Evolutionary conservation across 1,284 basidiomycete species (phyloP).

Genomic region (Sanghuangporus baumii): DNA sequence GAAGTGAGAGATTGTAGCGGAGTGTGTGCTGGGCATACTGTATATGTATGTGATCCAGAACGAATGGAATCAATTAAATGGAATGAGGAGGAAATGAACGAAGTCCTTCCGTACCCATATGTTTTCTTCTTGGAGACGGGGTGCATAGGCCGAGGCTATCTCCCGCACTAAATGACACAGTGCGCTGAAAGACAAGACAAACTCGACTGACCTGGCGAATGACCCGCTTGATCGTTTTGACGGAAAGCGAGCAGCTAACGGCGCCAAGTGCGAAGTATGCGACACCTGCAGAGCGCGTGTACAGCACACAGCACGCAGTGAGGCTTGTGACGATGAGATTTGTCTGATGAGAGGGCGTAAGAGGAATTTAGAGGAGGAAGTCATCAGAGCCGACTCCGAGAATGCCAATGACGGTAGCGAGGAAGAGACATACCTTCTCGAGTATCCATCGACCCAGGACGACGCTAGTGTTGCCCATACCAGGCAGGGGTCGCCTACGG

Average conservation of each 20-base stretch:
- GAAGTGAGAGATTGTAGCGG: conserved; percentile 70
- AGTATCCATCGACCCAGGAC: conserved; percentile 1
- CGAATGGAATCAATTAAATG: too few species aligned
- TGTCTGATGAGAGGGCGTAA: conserved; percentile 5
- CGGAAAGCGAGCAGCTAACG: conserved; percentile 52
- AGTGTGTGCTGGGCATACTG: conserved; percentile 87
- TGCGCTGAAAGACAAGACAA: too few species aligned
- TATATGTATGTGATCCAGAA: neutral
- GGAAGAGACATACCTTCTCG: conserved; percentile 7
- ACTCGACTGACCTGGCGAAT: conserved; percentile 39
- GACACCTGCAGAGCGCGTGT: conserved; percentile 64
- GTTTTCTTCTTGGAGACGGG: conserved; percentile 41
- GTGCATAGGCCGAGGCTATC: conserved; percentile 56
- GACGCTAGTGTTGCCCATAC: neutral
- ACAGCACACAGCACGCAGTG: conserved; percentile 53
- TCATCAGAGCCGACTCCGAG: neutral
- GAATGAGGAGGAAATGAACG: neutral
- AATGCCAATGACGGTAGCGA: neutral
- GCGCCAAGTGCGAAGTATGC: conserved; percentile 66
- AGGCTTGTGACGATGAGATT: conserved; percentile 46
- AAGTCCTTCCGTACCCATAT: conserved; percentile 49
- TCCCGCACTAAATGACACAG: neutral
- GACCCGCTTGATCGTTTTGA: conserved; percentile 62
- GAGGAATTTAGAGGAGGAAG: neutral
- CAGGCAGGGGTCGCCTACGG: neutral